Evolutionary conservation across 805 yeast species (phyloP).

Genomic region (Ogataea zsoltii): DNA sequence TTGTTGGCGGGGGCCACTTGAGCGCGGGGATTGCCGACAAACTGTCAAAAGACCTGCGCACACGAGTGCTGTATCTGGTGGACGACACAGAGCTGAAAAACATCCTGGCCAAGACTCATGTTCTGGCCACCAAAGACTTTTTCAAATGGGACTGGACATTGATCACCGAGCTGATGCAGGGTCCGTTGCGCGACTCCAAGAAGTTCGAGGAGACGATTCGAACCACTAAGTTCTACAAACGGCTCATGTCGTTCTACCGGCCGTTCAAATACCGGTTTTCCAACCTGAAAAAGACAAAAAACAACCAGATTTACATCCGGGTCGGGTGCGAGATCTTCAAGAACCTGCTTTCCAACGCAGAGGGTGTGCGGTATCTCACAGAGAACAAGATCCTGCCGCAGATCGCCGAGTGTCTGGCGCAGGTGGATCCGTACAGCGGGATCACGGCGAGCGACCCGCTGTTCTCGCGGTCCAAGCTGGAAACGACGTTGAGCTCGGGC

Average conservation of each 20-base stretch:
- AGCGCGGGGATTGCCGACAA: conserved; percentile 16
- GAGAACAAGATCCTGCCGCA: conserved; percentile 84
- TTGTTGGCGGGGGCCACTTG: conserved; percentile 12
- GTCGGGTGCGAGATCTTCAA: conserved; percentile 78
- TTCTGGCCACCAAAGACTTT: conserved; percentile 75
- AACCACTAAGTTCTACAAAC: conserved; percentile 82
- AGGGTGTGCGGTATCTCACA: conserved; percentile 65
- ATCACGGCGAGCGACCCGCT: conserved; percentile 73
- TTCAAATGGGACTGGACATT: conserved; percentile 87
- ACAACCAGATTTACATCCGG: conserved; percentile 56
- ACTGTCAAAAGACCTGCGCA: conserved; percentile 27
- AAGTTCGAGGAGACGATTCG: conserved; percentile 75
- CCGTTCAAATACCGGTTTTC: conserved; percentile 88
- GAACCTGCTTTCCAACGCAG: conserved; percentile 58
- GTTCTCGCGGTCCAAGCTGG: conserved; percentile 59
- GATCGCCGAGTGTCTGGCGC: conserved; percentile 85
- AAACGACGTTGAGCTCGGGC: conserved; percentile 68
- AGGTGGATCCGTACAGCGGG: conserved; percentile 78
- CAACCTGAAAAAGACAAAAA: conserved; percentile 47
- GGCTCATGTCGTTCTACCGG: conserved; percentile 81
- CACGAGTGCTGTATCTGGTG: conserved; percentile 23
- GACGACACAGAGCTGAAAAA: conserved; percentile 71
- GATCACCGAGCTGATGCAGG: conserved; percentile 70
- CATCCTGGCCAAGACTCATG: conserved; percentile 66
- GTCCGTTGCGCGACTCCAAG: conserved; percentile 74